Evolutionary conservation across 1,284 basidiomycete species (phyloP).

Genomic region (Sanguinoderma infundibulare): DNA sequence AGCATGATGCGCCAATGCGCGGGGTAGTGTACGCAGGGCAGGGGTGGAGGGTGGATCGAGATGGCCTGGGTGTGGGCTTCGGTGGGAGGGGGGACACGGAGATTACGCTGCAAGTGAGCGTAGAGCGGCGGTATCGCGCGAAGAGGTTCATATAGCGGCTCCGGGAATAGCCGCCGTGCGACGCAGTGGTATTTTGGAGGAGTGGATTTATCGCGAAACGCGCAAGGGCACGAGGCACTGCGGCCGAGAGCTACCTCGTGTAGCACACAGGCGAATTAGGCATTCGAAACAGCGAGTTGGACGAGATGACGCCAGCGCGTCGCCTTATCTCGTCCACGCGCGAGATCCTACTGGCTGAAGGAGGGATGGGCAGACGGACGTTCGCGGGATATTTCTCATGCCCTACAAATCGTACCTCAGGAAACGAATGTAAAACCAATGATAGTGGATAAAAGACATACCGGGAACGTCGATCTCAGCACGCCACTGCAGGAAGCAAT

Average conservation of each 20-base stretch:
- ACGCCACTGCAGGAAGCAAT: not conserved
- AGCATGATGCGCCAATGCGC: conserved; percentile 12
- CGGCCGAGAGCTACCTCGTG: not conserved
- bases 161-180: conserved; percentile 1
- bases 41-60: not conserved
- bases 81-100: conserved; percentile 7
- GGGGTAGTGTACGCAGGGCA: not conserved
- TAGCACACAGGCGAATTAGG: too few relatives aligned
- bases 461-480: not conserved
- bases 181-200: not conserved
- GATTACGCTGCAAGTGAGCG: conserved; percentile 12
- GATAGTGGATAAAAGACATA: not conserved
- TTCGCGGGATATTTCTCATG: not conserved
- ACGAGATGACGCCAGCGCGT: not conserved
- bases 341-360: not conserved
- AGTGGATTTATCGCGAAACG: not conserved
- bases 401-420: not conserved
- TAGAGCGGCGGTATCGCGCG: conserved; percentile 9
- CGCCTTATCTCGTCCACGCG: not conserved
- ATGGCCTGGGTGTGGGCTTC: not conserved
- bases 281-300: not conserved
- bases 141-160: conserved; percentile 9
- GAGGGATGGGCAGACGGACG: not conserved
- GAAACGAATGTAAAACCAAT: not conserved
- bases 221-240: not conserved